Conservation (phyloP, 148 eudicot genomes). For the Chenopodium berlandieri region DNA sequence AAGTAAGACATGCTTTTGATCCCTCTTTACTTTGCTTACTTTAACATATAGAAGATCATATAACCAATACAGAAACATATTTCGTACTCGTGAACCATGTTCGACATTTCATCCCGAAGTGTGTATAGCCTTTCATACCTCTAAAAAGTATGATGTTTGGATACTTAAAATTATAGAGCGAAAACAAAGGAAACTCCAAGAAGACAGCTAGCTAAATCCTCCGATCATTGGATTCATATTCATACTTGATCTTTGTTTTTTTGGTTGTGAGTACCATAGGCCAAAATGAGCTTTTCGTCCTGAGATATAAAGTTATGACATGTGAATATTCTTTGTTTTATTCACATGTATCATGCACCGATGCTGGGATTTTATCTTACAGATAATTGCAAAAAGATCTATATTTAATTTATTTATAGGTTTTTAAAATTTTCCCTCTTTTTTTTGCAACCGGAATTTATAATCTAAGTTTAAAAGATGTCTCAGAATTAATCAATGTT, state of each 20-base stretch:
- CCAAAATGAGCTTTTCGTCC: slow-evolving; percentile 23
- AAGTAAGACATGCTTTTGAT: slow-evolving; percentile 35
- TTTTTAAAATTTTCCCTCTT: background rate
- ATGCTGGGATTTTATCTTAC: slow-evolving; percentile 16
- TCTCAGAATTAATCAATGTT: background rate
- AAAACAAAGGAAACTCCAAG: slow-evolving; percentile 15
- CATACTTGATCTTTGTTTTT: slow-evolving; percentile 1
- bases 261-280: slow-evolving; percentile 16
- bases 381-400: background rate
- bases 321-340: slow-evolving; percentile 44
- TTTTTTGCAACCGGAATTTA: background rate
- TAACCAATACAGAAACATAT: background rate
- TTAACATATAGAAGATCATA: background rate
- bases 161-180: slow-evolving; percentile 9
- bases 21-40: background rate
- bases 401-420: background rate
- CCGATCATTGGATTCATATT: slow-evolving; percentile 5
- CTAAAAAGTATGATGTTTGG: slow-evolving; percentile 10
- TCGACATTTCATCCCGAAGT: background rate
- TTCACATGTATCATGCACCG: slow-evolving; percentile 35
- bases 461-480: background rate
- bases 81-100: background rate
- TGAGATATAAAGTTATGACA: slow-evolving; percentile 30
- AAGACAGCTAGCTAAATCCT: slow-evolving; percentile 6
- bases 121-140: background rate